Conservation (phyloP, 2,329 filamentous ascomycete genomes). For the Arthrobotrys musiformis region DNA sequence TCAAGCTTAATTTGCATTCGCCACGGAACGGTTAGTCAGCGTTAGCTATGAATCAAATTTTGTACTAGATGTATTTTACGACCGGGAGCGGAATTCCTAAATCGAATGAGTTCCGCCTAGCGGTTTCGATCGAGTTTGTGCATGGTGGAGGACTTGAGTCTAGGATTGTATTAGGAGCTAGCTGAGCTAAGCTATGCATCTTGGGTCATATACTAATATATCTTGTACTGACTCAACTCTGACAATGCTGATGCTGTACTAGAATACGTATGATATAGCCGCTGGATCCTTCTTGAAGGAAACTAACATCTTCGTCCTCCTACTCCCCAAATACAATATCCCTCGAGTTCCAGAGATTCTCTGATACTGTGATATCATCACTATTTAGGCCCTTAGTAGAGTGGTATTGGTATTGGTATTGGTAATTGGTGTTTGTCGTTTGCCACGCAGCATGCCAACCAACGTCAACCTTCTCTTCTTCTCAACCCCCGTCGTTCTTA, state of each 20-base stretch:
- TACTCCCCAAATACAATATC: background rate
- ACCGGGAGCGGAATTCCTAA: background rate
- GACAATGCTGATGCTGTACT: no score
- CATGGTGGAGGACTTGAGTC: background rate
- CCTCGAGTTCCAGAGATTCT: no score
- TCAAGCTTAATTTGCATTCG: no score
- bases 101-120: background rate
- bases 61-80: background rate
- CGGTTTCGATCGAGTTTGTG: background rate
- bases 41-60: background rate
- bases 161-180: background rate
- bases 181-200: background rate
- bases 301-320: background rate
- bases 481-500: background rate
- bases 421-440: background rate
- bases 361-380: no score
- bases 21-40: background rate
- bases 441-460: constrained; percentile 14
- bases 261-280: no score
- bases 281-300: background rate
- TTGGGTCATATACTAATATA: background rate
- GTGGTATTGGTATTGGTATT: no score
- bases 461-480: constrained; percentile 1
- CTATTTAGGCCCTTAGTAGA: no score
- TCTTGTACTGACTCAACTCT: background rate